Percentiles rank a stretch among this genome's conserved stretches.
Evolutionary conservation across 106 monocot species (phyloP).

Genomic region (Vanilla planifolia): DNA sequence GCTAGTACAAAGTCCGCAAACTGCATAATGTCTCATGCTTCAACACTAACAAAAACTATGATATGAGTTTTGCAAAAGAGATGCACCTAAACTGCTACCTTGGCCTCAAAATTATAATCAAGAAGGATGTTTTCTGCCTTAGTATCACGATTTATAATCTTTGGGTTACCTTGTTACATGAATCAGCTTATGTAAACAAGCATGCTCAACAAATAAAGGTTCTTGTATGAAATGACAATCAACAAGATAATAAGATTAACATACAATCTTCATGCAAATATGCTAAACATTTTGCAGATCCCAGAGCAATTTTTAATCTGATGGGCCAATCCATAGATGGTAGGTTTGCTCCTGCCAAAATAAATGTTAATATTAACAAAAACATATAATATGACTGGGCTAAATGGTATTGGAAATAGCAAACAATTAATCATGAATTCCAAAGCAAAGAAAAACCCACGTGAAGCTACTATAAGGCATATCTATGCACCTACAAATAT

Average conservation of each 20-base stretch:
- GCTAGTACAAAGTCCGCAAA: slow-evolving; percentile 88
- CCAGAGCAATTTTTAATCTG: slow-evolving; percentile 66
- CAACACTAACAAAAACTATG: not conserved
- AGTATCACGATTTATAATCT: slow-evolving; percentile 71
- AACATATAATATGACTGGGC: too few relatives aligned
- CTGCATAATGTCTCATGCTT: slow-evolving; percentile 21
- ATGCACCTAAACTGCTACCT: slow-evolving; percentile 26
- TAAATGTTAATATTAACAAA: too few relatives aligned
- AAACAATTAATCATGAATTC: too few relatives aligned
- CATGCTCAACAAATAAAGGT: too few relatives aligned
- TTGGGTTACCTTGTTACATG: slow-evolving; percentile 77
- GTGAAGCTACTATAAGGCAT: too few relatives aligned
- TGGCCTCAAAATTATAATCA: slow-evolving; percentile 76
- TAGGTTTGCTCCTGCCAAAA: slow-evolving; percentile 33
- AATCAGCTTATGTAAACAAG: too few relatives aligned
- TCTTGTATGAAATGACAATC: not conserved
- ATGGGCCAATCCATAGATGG: slow-evolving; percentile 57
- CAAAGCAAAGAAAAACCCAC: too few relatives aligned
- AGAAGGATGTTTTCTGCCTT: slow-evolving; percentile 61
- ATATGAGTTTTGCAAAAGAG: not conserved
- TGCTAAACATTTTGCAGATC: slow-evolving; percentile 73
- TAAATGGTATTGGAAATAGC: too few relatives aligned
- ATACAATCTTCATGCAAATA: slow-evolving; percentile 85
- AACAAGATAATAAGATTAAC: slow-evolving; percentile 8
- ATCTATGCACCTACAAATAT: too few relatives aligned